Base-by-base conservation (phyloP, 768 basidiomycete species). In the Mrakia gelida region DNA sequence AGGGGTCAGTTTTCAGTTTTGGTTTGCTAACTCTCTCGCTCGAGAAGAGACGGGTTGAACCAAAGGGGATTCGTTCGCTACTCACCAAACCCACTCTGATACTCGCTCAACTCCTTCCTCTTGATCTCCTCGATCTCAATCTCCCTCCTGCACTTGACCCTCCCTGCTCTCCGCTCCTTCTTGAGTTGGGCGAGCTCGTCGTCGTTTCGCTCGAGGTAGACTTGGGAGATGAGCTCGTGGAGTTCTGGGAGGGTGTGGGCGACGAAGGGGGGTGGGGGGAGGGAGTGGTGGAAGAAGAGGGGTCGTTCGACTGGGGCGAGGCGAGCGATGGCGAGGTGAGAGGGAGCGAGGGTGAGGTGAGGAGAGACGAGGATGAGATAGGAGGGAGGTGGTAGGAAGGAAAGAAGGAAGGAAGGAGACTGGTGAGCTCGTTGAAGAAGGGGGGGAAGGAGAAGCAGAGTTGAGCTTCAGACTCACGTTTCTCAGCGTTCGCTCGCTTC, bases 81-180 rank as follows among this genome's bases (percentile, higher is more conserved):
- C 83, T 74, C 32, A 84, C 84, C 84, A 54, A 85, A 81, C 1
- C 84, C 84, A 34, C 80, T 82, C 67, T 82, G 82, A 38, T 80
- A 85, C 71, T 85, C 84, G 3, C 79, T 78, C 49, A 34, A 54
- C 78, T 85, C 84, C 43, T 75, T 78, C 72, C 78, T 71, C 77
- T 80, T 83, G 43, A 80, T 65, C 71, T 83, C 83, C 72, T 84
- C 84, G 54, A 84, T 68, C 68, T 83, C 82, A 30, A 83, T 63
- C 71, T 82, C 80, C 73, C 82, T 83, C 45, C 81, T 82, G 16
- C 78, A 52, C 81, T 84, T 85, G 54, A 84, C 81, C 74, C 84
- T 76, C 13, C 84, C 84, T 1, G 83, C 78, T 78, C 84, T 70
- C 34, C 84, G 72, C 45, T 82, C 82, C 26, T 77, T 79, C 11